Conservation (phyloP, 768 basidiomycete genomes). For the Termitomyces sp. region DNA sequence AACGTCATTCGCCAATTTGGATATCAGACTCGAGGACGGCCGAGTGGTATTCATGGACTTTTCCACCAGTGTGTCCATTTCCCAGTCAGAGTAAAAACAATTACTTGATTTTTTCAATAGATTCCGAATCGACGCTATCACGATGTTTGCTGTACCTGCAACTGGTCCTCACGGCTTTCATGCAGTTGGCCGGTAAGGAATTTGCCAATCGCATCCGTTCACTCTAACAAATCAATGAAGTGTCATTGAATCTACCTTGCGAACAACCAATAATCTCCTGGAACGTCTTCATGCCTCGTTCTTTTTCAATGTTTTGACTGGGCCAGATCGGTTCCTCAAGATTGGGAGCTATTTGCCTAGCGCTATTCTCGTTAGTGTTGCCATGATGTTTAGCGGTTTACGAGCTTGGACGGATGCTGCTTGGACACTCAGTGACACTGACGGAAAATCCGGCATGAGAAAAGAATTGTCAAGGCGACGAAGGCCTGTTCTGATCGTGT, state of each 20-base stretch:
- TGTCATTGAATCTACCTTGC: conserved; percentile 80
- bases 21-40: conserved; percentile 75
- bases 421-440: conserved; percentile 35
- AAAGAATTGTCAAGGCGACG: conserved; percentile 41
- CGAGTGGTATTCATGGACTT: conserved; percentile 87
- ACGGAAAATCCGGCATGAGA: conserved; percentile 16
- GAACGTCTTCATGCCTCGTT: conserved; percentile 97
- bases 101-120: conserved; percentile 34
- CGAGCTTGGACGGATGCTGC: conserved; percentile 66
- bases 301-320: conserved; percentile 88
- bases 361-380: conserved; percentile 77
- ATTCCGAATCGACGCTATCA: conserved; percentile 93
- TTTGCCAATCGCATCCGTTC: not conserved
- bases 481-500: conserved; percentile 51
- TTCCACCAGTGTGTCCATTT: conserved; percentile 63
- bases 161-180: conserved; percentile 94
- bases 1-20: conserved; percentile 69
- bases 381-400: conserved; percentile 84
- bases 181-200: conserved; percentile 76
- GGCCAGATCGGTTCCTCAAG: conserved; percentile 67
- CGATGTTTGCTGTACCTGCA: conserved; percentile 84
- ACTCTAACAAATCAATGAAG: conserved; percentile 33
- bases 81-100: not conserved
- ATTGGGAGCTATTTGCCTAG: conserved; percentile 91
- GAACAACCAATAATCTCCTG: conserved; percentile 90